Evolutionary conservation across 2,329 filamentous ascomycete species (phyloP), one percentile per base, ranked within the genome.

Genomic region (Metarhizium guizhouense): DNA sequence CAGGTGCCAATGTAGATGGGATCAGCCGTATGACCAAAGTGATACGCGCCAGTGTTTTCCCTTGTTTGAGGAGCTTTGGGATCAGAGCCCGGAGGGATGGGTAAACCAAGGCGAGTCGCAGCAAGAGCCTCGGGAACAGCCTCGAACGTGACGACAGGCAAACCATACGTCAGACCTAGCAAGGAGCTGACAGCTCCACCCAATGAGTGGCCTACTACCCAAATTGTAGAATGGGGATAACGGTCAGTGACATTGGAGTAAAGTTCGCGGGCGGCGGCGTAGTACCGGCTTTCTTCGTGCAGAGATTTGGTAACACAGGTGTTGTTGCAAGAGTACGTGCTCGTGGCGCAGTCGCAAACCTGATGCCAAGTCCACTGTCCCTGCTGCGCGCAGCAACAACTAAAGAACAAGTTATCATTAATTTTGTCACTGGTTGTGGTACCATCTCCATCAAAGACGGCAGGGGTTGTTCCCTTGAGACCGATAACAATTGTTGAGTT

Each of bases 371-470:
- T 84, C 74, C 86, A 91, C 60, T 91, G 90, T 0, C 92, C 91
- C 64, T 95, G 92, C 72, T 96, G 91, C 4, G 85, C 94, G 72
- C 94, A 99, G 71, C 94, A 99, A 74, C 94, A 99, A 67, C 92
- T 95, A 74, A 96, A 96, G 72, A 95, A 96, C 10, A 99, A 78
- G 68, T 99, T 99, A 72, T 99, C 94, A 69, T 97, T 99, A 65
- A 92, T 78, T 74, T 99, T 99, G 74, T 99, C 94, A 63, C 96
- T 96, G 30, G 91, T 95, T 0, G 93, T 97, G 1, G 94, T 97
- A 53, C 92, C 93, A 42, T 93, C 88, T n/a, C 94, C 94, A 69
- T 97, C 93, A 67, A 96, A 97, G 3, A 97, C 85, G 13, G 94
- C 93, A 2, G 87, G 83, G 1, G 86, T 89, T 0, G 92, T 96